phyloP scores from a whole-genome alignment of 768 basidiomycete genomes.

The Lentinula sp. region DNA sequence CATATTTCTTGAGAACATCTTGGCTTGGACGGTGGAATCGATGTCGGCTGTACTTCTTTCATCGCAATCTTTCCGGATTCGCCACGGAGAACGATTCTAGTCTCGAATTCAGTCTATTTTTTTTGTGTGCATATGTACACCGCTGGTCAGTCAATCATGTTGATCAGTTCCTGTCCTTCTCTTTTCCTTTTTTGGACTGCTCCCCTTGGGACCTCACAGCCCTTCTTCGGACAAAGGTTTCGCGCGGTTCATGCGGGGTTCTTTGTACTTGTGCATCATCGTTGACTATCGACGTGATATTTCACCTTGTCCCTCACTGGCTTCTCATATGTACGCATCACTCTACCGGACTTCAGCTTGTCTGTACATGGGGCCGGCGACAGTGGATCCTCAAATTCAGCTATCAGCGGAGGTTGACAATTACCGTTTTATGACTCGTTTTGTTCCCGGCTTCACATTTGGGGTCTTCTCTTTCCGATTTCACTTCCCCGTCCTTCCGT shows the following conservation, averaged over 20 bases:
- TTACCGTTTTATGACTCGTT: background rate
- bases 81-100: background rate
- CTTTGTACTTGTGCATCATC: background rate
- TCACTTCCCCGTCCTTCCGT: slow-evolving; percentile 1
- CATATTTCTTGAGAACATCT: background rate
- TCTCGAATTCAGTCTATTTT: background rate
- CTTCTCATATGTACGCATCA: background rate
- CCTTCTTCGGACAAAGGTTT: slow-evolving; percentile 8
- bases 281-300: background rate
- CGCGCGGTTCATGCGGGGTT: slow-evolving; percentile 23
- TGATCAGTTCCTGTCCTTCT: background rate
- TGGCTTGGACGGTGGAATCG: background rate
- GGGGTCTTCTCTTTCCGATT: slow-evolving; percentile 1
- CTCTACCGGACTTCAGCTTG: background rate
- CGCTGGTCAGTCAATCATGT: slow-evolving; percentile 2
- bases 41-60: background rate
- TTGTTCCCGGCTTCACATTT: background rate
- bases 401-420: background rate
- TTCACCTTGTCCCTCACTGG: background rate
- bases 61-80: background rate
- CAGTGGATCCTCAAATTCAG: background rate
- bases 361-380: background rate
- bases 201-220: background rate
- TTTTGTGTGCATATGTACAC: background rate
- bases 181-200: background rate